phyloP scores from a whole-genome alignment of 345 rosid genomes.

The Eutrema japonicum region DNA sequence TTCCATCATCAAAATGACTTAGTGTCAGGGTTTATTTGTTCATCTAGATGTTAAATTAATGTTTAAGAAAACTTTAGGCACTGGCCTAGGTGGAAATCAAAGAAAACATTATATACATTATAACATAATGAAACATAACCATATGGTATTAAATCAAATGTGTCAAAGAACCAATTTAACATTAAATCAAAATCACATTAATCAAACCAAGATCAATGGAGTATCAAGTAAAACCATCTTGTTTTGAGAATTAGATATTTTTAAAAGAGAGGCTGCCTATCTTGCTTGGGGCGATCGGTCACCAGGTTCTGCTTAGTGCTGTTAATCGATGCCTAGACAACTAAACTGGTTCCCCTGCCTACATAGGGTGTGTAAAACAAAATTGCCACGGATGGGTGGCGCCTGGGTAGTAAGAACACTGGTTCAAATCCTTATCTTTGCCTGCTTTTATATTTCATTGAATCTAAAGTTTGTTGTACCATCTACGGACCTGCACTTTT shows the following conservation, averaged over 20 bases:
- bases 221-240: not conserved
- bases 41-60: constrained; percentile 2
- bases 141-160: not conserved
- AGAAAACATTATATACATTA: not conserved
- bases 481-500: not conserved
- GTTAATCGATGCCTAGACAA: not conserved
- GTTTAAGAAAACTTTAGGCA: not conserved
- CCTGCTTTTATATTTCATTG: not conserved
- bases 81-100: not conserved
- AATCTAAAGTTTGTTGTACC: not conserved
- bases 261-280: not conserved
- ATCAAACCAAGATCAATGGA: not conserved
- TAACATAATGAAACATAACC: constrained; percentile 2
- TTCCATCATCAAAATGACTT: constrained; percentile 14
- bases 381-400: not conserved
- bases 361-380: not conserved
- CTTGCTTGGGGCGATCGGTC: not conserved
- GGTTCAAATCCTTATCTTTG: not conserved
- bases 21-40: constrained; percentile 13
- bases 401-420: not conserved
- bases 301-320: not conserved
- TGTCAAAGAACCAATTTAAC: constrained; percentile 1
- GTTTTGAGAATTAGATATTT: not conserved
- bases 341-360: constrained; percentile 4
- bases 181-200: not conserved